Evolutionary conservation across 2,329 filamentous ascomycete genomes (phyloP).

Genomic region (Fusarium metavorans): DNA sequence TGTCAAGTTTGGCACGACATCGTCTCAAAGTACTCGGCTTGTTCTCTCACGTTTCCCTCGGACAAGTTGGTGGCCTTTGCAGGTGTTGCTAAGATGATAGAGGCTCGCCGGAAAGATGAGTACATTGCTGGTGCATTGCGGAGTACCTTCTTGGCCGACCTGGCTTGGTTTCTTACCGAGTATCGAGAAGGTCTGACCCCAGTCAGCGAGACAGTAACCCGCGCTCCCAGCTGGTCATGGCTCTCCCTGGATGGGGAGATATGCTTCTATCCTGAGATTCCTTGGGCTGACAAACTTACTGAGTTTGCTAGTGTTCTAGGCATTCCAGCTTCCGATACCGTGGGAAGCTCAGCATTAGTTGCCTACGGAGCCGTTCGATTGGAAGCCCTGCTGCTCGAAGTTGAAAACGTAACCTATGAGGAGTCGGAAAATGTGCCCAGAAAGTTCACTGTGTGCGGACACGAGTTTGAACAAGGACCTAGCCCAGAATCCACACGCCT

Average conservation of each 20-base stretch:
- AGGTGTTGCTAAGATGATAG: background rate
- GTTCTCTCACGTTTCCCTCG: background rate
- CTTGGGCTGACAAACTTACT: background rate
- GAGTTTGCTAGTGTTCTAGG: background rate
- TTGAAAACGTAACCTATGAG: too few relatives aligned
- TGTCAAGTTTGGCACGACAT: background rate
- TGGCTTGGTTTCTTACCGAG: background rate
- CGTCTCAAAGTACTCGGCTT: background rate
- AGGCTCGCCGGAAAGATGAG: background rate
- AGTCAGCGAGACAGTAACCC: background rate
- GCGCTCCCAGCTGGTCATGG: constrained; percentile 8
- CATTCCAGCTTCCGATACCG: background rate
- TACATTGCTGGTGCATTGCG: constrained; percentile 6
- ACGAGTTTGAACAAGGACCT: background rate
- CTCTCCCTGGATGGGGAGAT: constrained; percentile 1
- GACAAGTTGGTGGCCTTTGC: constrained; percentile 12
- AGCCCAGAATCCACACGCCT: background rate
- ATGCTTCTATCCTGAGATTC: background rate
- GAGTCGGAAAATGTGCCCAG: background rate
- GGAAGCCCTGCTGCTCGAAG: too few relatives aligned
- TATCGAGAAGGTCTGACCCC: background rate
- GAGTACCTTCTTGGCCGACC: background rate
- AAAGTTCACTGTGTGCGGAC: background rate
- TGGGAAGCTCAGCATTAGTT: background rate
- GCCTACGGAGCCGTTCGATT: background rate